Percentiles rank a stretch among this genome's conserved stretches.
phyloP scores from a whole-genome alignment of 1,284 basidiomycete genomes.

The Cerioporus squamosus region DNA sequence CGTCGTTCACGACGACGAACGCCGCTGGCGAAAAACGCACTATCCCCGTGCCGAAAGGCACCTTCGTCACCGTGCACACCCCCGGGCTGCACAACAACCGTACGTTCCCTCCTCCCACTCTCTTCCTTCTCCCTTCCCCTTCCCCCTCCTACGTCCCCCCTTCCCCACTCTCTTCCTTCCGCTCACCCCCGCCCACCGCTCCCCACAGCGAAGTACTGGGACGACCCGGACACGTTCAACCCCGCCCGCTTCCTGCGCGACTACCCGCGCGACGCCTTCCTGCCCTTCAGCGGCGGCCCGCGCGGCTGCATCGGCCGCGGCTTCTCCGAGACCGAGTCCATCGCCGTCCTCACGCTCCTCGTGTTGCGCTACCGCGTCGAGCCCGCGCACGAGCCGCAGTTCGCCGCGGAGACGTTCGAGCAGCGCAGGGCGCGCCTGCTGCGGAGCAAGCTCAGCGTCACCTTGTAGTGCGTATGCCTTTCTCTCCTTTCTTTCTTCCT shows the following conservation, averaged over 20 bases:
- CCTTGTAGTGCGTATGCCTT: conserved; percentile 15
- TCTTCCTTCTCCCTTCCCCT: background rate
- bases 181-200: background rate
- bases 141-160: background rate
- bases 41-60: conserved; percentile 52
- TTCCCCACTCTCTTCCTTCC: background rate
- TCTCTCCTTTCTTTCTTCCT: background rate
- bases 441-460: conserved; percentile 20
- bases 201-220: conserved; percentile 43
- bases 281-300: conserved; percentile 42
- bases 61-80: conserved; percentile 44
- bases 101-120: conserved; percentile 18
- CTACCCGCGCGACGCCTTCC: conserved; percentile 44
- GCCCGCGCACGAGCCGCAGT: conserved; percentile 35
- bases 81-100: conserved; percentile 49
- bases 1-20: conserved; percentile 43
- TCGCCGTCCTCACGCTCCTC: conserved; percentile 26
- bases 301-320: conserved; percentile 46
- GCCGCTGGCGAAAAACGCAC: conserved; percentile 41
- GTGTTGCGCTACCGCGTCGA: conserved; percentile 29
- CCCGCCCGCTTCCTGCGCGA: conserved; percentile 45
- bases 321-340: conserved; percentile 35
- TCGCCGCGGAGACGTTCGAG: conserved; percentile 35
- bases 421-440: conserved; percentile 33
- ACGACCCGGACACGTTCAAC: conserved; percentile 42